phyloP scores from a whole-genome alignment of 2,329 filamentous ascomycete species.

The Fusarium miscanthi region DNA sequence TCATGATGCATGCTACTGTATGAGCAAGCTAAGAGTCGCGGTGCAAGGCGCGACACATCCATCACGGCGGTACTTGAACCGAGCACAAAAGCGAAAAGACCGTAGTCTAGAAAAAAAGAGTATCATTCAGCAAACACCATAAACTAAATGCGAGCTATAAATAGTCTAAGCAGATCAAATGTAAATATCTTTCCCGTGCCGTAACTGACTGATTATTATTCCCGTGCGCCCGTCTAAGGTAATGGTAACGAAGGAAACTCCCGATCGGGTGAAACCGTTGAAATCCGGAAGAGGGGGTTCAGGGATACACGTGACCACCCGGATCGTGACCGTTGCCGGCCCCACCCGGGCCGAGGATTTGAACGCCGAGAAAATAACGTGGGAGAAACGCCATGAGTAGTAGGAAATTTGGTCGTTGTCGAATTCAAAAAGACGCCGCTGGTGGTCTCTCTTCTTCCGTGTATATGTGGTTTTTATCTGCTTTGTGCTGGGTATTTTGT shows the following conservation, averaged over 20 bases:
- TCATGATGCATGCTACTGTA: too few species aligned
- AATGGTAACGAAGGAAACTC: neutral
- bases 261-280: constrained; percentile 25
- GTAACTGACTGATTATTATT: constrained; percentile 6
- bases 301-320: constrained; percentile 34
- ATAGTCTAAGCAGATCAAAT: constrained; percentile 25
- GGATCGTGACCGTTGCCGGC: constrained; percentile 30
- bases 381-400: constrained; percentile 23
- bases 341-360: constrained; percentile 28
- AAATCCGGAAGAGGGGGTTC: neutral
- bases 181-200: neutral
- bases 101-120: neutral
- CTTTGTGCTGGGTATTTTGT: constrained; percentile 3
- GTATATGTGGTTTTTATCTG: neutral
- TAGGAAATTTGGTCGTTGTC: neutral
- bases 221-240: neutral
- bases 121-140: constrained; percentile 27
- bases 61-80: neutral
- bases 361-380: constrained; percentile 31
- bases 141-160: constrained; percentile 27
- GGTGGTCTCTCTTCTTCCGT: neutral
- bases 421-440: neutral
- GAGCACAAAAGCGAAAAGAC: neutral
- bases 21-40: neutral
- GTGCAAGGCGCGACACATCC: neutral